Conservation (phyloP, 2,329 filamentous ascomycete genomes). For the Aspergillus amoenus region DNA sequence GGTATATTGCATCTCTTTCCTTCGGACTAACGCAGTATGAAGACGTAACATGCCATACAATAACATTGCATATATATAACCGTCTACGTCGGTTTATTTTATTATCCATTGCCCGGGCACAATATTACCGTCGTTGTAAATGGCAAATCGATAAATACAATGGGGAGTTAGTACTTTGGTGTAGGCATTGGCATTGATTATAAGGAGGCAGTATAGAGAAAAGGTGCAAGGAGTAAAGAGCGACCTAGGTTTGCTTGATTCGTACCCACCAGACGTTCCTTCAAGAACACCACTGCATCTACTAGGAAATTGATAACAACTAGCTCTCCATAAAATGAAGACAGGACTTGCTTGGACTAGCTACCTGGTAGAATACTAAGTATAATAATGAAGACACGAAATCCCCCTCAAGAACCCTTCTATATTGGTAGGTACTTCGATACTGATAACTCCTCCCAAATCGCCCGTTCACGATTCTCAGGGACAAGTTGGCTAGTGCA, state of each 20-base stretch:
- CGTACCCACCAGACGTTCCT: neutral
- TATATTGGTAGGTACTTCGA: slow-evolving; percentile 10
- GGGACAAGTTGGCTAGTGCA: slow-evolving; percentile 25
- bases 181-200: neutral
- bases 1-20: slow-evolving; percentile 10
- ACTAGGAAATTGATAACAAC: neutral
- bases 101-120: no score
- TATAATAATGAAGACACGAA: slow-evolving; percentile 7
- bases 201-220: neutral
- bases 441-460: slow-evolving; percentile 17
- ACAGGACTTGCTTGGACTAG: slow-evolving; percentile 6
- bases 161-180: no score
- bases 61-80: slow-evolving; percentile 16
- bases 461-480: slow-evolving; percentile 20
- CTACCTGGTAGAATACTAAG: slow-evolving; percentile 5
- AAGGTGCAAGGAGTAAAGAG: neutral
- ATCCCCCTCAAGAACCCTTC: slow-evolving; percentile 11
- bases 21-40: slow-evolving; percentile 23
- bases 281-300: neutral
- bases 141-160: no score
- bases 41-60: slow-evolving; percentile 28
- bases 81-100: neutral
- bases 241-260: neutral
- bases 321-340: neutral
- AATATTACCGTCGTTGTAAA: no score